phyloP scores from a whole-genome alignment of 2,329 filamentous ascomycete species.

The Colletotrichum sp. region DNA sequence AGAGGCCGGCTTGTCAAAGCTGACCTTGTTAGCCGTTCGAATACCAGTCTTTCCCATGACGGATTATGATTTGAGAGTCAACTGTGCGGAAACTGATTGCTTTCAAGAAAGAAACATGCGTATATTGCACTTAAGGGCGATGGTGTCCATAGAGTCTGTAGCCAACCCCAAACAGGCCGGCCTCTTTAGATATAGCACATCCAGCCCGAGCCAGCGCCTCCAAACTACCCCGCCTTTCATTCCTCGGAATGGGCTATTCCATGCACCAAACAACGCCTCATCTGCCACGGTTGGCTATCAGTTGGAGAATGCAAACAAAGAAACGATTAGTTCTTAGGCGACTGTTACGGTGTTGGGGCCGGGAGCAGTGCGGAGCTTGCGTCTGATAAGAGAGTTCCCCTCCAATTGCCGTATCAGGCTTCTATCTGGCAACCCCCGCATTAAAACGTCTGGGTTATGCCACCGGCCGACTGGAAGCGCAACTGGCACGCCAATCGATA shows the following conservation, averaged over 20 bases:
- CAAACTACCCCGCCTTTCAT: constrained; percentile 17
- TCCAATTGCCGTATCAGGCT: constrained; percentile 3
- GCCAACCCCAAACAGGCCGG: background rate
- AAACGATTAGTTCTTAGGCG: background rate
- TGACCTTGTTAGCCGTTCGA: constrained; percentile 75
- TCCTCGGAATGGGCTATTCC: background rate
- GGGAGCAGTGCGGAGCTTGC: background rate
- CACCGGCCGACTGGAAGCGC: constrained; percentile 1
- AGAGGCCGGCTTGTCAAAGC: constrained; percentile 72
- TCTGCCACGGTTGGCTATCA: background rate
- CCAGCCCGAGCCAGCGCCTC: background rate
- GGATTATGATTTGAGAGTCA: background rate
- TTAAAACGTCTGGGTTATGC: background rate
- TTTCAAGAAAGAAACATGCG: background rate
- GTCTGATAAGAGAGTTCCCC: constrained; percentile 19
- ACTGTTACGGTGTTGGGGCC: background rate
- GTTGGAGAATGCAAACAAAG: background rate
- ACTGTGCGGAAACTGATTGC: background rate
- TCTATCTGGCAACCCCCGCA: constrained; percentile 8
- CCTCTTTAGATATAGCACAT: background rate
- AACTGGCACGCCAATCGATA: constrained; percentile 15
- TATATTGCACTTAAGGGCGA: background rate
- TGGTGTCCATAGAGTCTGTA: background rate
- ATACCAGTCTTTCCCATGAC: constrained; percentile 63
- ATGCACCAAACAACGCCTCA: background rate